Base-by-base conservation (phyloP, 2,329 filamentous ascomycete species). In the Alternaria alternata region DNA sequence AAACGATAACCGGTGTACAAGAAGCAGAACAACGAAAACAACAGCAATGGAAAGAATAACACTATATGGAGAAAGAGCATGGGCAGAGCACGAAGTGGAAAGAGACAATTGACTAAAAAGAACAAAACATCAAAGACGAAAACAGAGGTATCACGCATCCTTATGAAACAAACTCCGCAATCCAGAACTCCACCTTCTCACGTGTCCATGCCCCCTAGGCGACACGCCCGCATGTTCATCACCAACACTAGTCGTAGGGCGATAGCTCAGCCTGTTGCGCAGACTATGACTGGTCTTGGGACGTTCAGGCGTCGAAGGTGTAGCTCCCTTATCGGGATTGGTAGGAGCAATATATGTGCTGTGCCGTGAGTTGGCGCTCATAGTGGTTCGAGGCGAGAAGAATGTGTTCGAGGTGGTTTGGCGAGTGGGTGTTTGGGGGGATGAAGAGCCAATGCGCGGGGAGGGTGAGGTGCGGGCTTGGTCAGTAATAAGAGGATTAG, bases 121-220 rank as follows among this genome's bases (percentile, higher is more conserved):
- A 47, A 16, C 9, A 14, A 22, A 41, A 41, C 18, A 34, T 30
- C 4, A 28, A 46, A 46, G 16, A 30, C 6, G 2, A n/a, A n/a
- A 49, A 49, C 16, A 22, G 12, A n/a, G 20, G 7, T 36, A 36
- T 47, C 8, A 58, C 6, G 11, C 44, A 38, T 58, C 38, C 14
- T 34, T 49, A 26, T 52, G 53, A n/a, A 74, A 73, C 49, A 73
- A 51, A 55, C 59, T 69, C 43, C 59, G 64, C 49, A 74, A 26
- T 9, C 70, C 63, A 1, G 61, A 63, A 51, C 69, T 71, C 70
- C 70, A 73, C 38, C 61, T 67, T 32, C 66, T 65, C 47, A 60
- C 68, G 18, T 58, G 49, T 9, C 62, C 49, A 32, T 67, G 68
- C 0, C 48, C 18, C 22, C 49, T 42, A 9, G 32, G 32, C 39